phyloP scores from a whole-genome alignment of 257 asterid genomes.

The Capsicum baccatum region DNA sequence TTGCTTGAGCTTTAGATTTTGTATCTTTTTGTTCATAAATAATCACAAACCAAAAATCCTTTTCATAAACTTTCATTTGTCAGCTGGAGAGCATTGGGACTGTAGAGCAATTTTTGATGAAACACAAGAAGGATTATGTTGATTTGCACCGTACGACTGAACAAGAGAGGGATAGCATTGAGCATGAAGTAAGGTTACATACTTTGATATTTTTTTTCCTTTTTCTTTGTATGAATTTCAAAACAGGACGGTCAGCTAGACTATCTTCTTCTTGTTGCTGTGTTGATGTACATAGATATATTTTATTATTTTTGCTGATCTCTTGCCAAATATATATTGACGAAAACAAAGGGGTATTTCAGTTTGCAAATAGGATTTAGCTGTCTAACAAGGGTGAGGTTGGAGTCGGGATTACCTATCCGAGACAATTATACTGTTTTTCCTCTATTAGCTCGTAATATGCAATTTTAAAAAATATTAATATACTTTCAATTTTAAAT shows the following conservation, averaged over 20 bases:
- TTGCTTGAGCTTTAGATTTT: not conserved
- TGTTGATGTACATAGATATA: not conserved
- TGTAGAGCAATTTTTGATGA: constrained; percentile 80
- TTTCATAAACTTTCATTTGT: constrained; percentile 30
- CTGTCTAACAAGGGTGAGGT: constrained; percentile 8
- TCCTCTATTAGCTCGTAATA: not conserved
- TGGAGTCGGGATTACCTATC: not conserved
- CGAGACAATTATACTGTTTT: not conserved
- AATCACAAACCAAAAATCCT: not conserved
- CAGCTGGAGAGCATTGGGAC: constrained; percentile 81
- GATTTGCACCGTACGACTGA: constrained; percentile 90
- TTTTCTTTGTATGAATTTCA: not conserved
- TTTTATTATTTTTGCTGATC: not conserved
- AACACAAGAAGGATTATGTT: constrained; percentile 89
- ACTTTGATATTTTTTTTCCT: not conserved
- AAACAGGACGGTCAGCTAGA: not conserved
- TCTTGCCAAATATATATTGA: not conserved
- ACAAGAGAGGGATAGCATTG: constrained; percentile 92
- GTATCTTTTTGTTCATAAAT: not conserved
- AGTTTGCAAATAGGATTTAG: not conserved
- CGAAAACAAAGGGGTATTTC: not conserved
- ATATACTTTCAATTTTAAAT: not conserved
- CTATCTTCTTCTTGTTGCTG: not conserved
- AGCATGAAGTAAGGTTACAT: constrained; percentile 73
- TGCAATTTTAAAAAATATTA: not conserved